Conservation (phyloP, 2,329 filamentous ascomycete species). For the Trichoderma aggressivum region DNA sequence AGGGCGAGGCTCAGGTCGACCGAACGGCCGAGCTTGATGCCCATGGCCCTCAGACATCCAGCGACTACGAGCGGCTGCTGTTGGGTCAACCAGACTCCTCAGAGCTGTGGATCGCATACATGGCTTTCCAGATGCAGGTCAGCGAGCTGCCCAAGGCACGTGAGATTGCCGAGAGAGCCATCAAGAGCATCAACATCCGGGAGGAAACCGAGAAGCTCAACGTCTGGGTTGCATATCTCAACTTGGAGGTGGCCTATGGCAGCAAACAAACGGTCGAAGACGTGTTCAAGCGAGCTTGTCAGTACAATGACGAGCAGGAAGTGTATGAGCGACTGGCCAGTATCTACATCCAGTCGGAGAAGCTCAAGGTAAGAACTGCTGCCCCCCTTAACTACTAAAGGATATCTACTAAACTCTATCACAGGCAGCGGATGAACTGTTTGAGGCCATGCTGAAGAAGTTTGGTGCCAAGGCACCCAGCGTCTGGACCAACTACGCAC, state of each 20-base stretch:
- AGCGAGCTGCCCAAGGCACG: constrained; percentile 86
- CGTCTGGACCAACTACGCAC: constrained; percentile 92
- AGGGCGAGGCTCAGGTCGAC: constrained; percentile 77
- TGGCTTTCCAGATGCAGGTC: constrained; percentile 96
- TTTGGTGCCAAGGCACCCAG: constrained; percentile 75
- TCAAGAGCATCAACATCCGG: constrained; percentile 85
- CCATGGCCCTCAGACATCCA: constrained; percentile 81
- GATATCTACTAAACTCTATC: neutral
- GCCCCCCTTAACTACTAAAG: neutral
- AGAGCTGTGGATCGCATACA: constrained; percentile 90
- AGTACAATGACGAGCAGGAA: constrained; percentile 89
- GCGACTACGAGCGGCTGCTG: constrained; percentile 90
- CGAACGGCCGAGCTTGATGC: constrained; percentile 87
- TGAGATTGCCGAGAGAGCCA: constrained; percentile 83
- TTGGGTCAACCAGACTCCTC: constrained; percentile 93
- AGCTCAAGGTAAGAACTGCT: constrained; percentile 65
- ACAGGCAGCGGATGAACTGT: constrained; percentile 85
- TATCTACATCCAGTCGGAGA: constrained; percentile 91
- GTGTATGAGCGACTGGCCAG: constrained; percentile 86
- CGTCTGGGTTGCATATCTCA: constrained; percentile 91
- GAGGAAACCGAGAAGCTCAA: constrained; percentile 93
- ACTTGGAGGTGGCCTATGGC: constrained; percentile 88
- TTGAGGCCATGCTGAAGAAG: constrained; percentile 84
- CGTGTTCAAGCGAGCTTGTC: constrained; percentile 86
- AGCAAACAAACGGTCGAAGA: constrained; percentile 78